Conservation (phyloP, 441 rosid genomes). For the Melianthus villosus region DNA sequence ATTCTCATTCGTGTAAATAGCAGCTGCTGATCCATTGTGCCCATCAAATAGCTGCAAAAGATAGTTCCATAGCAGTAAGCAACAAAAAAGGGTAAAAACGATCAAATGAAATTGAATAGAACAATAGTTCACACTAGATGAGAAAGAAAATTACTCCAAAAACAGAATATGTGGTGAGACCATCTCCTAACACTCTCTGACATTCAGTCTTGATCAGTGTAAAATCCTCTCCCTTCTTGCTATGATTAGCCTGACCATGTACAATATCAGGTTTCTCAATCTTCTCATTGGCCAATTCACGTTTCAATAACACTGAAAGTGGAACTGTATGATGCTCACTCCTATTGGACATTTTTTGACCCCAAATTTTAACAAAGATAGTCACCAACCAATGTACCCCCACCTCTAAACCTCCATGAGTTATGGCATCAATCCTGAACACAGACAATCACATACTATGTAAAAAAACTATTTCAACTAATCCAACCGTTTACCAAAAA, state of each 20-base stretch:
- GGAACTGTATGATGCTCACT: slow-evolving; percentile 79
- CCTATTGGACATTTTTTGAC: slow-evolving; percentile 25
- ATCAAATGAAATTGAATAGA: not conserved
- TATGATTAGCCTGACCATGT: slow-evolving; percentile 54
- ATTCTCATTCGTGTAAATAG: slow-evolving; percentile 60
- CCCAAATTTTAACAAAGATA: slow-evolving; percentile 1
- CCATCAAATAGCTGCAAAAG: slow-evolving; percentile 71
- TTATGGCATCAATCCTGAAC: too few relatives aligned
- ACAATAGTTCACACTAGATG: not conserved
- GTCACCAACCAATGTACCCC: not conserved
- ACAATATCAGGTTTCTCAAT: slow-evolving; percentile 59
- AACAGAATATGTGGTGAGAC: slow-evolving; percentile 52
- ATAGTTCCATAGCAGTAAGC: slow-evolving; percentile 8
- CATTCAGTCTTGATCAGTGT: slow-evolving; percentile 49
- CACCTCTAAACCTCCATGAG: too few relatives aligned
- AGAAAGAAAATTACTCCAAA: slow-evolving; percentile 41
- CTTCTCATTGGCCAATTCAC: slow-evolving; percentile 77
- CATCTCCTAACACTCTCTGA: slow-evolving; percentile 42
- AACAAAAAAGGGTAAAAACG: not conserved
- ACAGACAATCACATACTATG: too few relatives aligned
- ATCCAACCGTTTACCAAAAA: too few relatives aligned
- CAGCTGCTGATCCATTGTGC: slow-evolving; percentile 83
- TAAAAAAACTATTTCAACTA: too few relatives aligned
- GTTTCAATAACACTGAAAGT: slow-evolving; percentile 61
- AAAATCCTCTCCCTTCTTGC: slow-evolving; percentile 77